A percentile compares a stretch with the other conserved stretches of the same genome.
These are phyloP conservation scores for Phylloporus arenicola DNA, from an alignment of 768 basidiomycete species.

Conservation along the genomic window DNA sequence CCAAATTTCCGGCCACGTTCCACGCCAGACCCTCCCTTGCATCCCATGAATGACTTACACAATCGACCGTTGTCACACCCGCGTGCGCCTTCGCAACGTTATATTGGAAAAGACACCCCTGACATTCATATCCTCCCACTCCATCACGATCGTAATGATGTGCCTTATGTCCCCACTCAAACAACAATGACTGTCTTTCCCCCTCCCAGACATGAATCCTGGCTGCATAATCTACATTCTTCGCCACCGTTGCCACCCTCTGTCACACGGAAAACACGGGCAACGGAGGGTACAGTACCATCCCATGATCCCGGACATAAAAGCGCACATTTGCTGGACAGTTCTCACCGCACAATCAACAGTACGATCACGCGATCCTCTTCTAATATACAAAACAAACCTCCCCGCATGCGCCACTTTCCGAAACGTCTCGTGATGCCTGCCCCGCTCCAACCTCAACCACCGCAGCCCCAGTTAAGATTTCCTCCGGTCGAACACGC, in stretches of 20 bases:
- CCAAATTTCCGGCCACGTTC: constrained; percentile 5
- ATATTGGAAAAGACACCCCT: constrained; percentile 7
- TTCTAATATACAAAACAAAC: constrained; percentile 6
- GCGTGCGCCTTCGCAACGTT: constrained; percentile 13
- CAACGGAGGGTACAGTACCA: not conserved
- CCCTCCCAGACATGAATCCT: constrained; percentile 20
- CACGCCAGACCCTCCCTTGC: not conserved
- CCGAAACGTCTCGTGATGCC: constrained; percentile 75
- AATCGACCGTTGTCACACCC: constrained; percentile 3
- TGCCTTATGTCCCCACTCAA: constrained; percentile 14
- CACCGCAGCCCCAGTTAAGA: constrained; percentile 11
- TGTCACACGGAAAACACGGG: constrained; percentile 2
- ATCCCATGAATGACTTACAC: not conserved
- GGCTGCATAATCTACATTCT: constrained; percentile 1
- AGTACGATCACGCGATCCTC: constrained; percentile 2
- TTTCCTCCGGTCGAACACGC: constrained; percentile 5
- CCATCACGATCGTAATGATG: constrained; percentile 6
- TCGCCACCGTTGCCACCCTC: constrained; percentile 8
- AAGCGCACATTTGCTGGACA: constrained; percentile 9
- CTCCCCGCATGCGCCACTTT: constrained; percentile 33
- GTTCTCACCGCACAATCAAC: constrained; percentile 2
- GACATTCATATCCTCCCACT: constrained; percentile 4
- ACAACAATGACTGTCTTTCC: constrained; percentile 15
- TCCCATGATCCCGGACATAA: constrained; percentile 3
- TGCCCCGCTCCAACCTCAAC: constrained; percentile 48